Base-by-base conservation (phyloP, 192 early-diverging fungal species). In the Backusella australiensis region DNA sequence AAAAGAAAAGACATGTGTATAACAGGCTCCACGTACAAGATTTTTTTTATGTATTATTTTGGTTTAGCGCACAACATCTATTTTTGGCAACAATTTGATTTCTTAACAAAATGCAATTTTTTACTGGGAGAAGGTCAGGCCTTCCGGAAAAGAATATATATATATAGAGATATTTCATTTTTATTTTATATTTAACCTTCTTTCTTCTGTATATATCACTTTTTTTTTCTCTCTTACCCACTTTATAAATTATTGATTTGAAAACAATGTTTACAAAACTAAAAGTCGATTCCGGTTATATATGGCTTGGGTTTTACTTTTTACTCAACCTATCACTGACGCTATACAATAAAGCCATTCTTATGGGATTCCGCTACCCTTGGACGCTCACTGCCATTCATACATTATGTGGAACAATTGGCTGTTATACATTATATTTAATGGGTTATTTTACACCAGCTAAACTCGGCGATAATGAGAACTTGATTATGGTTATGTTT, bases 301-400 rank as follows among this genome's bases (percentile, higher is more conserved):
- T 68, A 9, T 88, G 87, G 87, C 67, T 91, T 23, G 67, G 49
- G 0, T 56, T 86, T 34, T 92, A 92, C 78, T 89, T 92, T 66
- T 21, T 83, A 29, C 75, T 92, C 52, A 91, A 89, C 80, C 83
- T 92, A 19, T 69, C 86, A 7, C 76, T 94, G 15, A 93, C 93
- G 0, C 52, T 94, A 12, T 91, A 90, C 81, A 93, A 88, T 84
- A 93, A 75, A 42, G 81, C 86, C 67, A 85, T 93, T 44, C 72
- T 94, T 23, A 81, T 87, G 70, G 36, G 80, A 21, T 94, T 91
- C 80, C 81, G 79, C 5, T 92, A 86, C 77, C 93, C 93, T 17
- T 93, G 92, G 91, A 87, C 90, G 11, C 83, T 94, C 2, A 93
- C 93, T 1, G 90, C 89, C 0, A 82, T 92, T 34, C 93, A 94